Evolutionary conservation across 352 stramenopile genomes (phyloP).

Genomic region (Peronospora tabacina): DNA sequence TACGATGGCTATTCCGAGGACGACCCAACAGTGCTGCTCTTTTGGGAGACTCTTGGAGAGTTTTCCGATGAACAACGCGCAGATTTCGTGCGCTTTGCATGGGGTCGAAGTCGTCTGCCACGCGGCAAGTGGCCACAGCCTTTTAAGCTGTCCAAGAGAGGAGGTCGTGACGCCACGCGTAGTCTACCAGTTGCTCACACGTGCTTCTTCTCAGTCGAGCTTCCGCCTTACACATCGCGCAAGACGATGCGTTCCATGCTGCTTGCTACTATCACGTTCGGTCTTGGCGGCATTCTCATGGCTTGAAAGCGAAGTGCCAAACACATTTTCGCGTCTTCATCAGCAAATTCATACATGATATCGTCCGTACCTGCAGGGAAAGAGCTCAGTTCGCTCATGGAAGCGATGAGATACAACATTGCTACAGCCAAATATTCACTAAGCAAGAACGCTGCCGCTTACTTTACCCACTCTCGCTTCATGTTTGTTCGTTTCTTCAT

Average conservation of each 20-base stretch:
- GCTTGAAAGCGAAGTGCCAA: slow-evolving; percentile 28
- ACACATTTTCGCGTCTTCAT: neutral
- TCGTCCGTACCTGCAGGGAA: slow-evolving; percentile 1
- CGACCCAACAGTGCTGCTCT: slow-evolving; percentile 77
- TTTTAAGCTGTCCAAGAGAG: slow-evolving; percentile 90
- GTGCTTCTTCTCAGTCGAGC: slow-evolving; percentile 94
- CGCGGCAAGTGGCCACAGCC: slow-evolving; percentile 82
- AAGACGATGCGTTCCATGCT: slow-evolving; percentile 89
- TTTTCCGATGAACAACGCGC: slow-evolving; percentile 87
- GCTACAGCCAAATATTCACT: slow-evolving; percentile 6
- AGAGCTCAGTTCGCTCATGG: neutral
- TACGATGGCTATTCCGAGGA: slow-evolving; percentile 86
- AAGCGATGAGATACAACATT: neutral
- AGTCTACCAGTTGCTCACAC: slow-evolving; percentile 91
- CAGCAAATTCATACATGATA: slow-evolving; percentile 3
- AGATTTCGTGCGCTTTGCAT: slow-evolving; percentile 91
- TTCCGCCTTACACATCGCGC: slow-evolving; percentile 89
- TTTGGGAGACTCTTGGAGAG: slow-evolving; percentile 84
- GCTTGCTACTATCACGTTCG: slow-evolving; percentile 92
- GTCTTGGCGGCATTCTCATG: slow-evolving; percentile 87
- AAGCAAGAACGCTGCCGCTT: slow-evolving; percentile 11
- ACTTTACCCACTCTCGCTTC: slow-evolving; percentile 28
- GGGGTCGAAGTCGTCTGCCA: slow-evolving; percentile 88
- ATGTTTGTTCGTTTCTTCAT: slow-evolving; percentile 28
- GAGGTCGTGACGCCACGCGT: slow-evolving; percentile 65